These are phyloP conservation scores for Capsella rubella DNA, from an alignment of 441 rosid genomes.

Conservation along the genomic window DNA sequence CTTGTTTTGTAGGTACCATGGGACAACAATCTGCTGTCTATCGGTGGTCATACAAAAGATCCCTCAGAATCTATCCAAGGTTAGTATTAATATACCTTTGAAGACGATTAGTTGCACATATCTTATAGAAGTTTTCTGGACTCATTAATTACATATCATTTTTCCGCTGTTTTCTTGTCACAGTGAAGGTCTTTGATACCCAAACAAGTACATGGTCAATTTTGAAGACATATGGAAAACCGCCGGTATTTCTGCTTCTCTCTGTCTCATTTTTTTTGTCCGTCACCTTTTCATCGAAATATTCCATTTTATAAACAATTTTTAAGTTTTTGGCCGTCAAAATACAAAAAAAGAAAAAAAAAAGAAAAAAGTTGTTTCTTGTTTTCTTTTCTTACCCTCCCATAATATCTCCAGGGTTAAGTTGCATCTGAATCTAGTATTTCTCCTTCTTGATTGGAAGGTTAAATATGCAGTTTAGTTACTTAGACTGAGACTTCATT, in stretches of 20 bases:
- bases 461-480: slow-evolving; percentile 15
- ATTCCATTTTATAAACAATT: slow-evolving; percentile 21
- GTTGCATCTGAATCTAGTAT: slow-evolving; percentile 14
- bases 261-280: slow-evolving; percentile 17
- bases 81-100: slow-evolving; percentile 34
- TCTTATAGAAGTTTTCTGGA: slow-evolving; percentile 23
- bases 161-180: slow-evolving; percentile 40
- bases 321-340: not conserved
- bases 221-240: slow-evolving; percentile 93
- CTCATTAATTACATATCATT: slow-evolving; percentile 20
- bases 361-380: slow-evolving; percentile 8
- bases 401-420: slow-evolving; percentile 12
- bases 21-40: slow-evolving; percentile 90
- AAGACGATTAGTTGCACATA: slow-evolving; percentile 13
- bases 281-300: slow-evolving; percentile 15
- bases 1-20: slow-evolving; percentile 74
- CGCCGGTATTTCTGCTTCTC: slow-evolving; percentile 66
- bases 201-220: slow-evolving; percentile 81
- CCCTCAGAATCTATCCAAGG: slow-evolving; percentile 92
- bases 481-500: slow-evolving; percentile 20
- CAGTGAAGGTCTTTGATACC: slow-evolving; percentile 92
- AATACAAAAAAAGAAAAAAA: not conserved
- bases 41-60: slow-evolving; percentile 97
- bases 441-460: slow-evolving; percentile 11
- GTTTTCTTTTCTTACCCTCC: slow-evolving; percentile 20